These are phyloP conservation scores for Sclerotinia nivalis DNA, from an alignment of 2,329 filamentous ascomycete genomes.

Conservation along the genomic window DNA sequence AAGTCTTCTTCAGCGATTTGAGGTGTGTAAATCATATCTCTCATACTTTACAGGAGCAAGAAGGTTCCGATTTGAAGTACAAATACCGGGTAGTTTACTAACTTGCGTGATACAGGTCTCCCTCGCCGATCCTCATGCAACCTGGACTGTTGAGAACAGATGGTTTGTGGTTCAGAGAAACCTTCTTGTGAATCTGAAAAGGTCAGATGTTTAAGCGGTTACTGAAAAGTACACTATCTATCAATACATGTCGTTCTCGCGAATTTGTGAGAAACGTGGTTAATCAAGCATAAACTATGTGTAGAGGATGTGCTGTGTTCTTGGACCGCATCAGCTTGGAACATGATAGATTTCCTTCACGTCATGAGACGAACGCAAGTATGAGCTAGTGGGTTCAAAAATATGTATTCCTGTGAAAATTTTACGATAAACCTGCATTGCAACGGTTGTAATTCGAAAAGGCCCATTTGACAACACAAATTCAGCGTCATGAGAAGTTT, in stretches of 20 bases:
- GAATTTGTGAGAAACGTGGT: background rate
- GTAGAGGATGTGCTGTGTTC: background rate
- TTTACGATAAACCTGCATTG: background rate
- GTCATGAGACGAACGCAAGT: background rate
- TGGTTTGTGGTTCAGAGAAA: background rate
- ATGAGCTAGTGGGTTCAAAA: background rate
- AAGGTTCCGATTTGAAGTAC: background rate
- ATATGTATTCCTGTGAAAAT: background rate
- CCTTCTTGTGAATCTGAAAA: background rate
- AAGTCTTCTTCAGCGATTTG: background rate
- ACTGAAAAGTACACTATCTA: background rate
- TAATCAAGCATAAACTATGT: background rate
- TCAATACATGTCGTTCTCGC: background rate
- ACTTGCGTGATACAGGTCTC: background rate
- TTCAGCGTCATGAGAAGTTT: background rate
- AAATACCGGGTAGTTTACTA: background rate
- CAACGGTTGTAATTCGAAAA: background rate
- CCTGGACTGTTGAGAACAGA: constrained; percentile 3
- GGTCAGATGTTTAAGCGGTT: background rate
- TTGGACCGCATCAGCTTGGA: background rate
- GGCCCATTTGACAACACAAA: background rate
- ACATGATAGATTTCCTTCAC: background rate
- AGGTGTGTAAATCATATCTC: background rate
- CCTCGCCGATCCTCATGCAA: background rate
- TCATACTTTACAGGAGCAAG: background rate